Evolutionary conservation across 208 protist species (phyloP), one percentile per base, ranked within the genome.

Genomic region (Trypanosoma rangeli): DNA sequence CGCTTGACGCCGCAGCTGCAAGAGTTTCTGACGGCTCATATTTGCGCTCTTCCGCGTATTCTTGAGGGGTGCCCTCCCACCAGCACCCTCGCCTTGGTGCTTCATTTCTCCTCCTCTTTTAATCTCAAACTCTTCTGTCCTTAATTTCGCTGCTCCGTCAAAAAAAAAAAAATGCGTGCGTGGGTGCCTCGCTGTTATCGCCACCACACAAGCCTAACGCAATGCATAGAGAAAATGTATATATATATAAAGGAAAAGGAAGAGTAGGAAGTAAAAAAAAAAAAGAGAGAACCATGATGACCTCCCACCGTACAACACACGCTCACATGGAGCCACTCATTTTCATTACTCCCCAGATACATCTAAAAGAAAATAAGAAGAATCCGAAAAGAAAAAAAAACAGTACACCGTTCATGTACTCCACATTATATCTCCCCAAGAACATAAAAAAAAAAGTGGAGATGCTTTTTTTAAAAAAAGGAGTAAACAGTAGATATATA

Each of bases 11-110:
- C 84, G 83, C 22, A 78, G 77, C 46, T 85, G 82, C 28, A 92
- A 80, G 12, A 95, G 70, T 50, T 87, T 76, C 68, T 94, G 89
- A 15, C 90, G 87, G 61, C 90, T 95, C 58, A 93, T 60, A 57
- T 95, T 95, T 7, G 57, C 64, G 16, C 83, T 76, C 16, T 83
- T 82, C 37, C 76, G 78, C 15, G 64, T 42, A 28, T 62, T 31
- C 42, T 85, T 83, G 9, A 71, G 49, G 3, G 54, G 5, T 26
- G 35, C 13, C 54, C 37, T 67, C 10, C 15, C n/a, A 3, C 46
- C 56, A 29, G 10, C 48, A 4, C 7, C 22, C 20, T 16, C 28
- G 7, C 33, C 16, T 33, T 37, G 24, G 26, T 33, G 24, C 26
- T 62, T 62, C 33, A 16, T 48, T 48, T 62, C 48, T 46, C 16